Percentiles rank a stretch among this genome's conserved stretches.
phyloP scores from a whole-genome alignment of 495 filamentous ascomycete genomes.

The Penicillium bovifimosum region DNA sequence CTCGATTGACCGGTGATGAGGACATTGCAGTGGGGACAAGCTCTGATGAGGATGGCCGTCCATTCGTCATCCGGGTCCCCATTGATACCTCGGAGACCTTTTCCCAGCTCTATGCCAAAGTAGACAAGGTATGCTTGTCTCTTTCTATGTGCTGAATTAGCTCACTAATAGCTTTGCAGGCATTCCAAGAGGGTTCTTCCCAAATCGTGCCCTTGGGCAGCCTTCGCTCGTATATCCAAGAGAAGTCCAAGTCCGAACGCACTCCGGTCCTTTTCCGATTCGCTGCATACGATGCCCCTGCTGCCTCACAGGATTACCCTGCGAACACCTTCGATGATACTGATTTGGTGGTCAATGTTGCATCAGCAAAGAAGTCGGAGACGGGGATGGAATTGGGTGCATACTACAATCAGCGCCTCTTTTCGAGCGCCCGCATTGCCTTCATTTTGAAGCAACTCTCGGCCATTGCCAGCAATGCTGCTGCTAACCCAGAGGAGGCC shows the following conservation, averaged over 20 bases:
- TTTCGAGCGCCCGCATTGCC: slow-evolving; percentile 43
- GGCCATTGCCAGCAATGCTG: slow-evolving; percentile 39
- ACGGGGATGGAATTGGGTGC: slow-evolving; percentile 37
- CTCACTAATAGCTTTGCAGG: slow-evolving; percentile 18
- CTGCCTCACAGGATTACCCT: slow-evolving; percentile 43
- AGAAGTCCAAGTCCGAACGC: slow-evolving; percentile 38
- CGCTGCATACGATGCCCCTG: slow-evolving; percentile 45
- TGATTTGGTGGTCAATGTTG: slow-evolving; percentile 44
- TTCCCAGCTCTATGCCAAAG: slow-evolving; percentile 36
- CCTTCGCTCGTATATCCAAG: slow-evolving; percentile 42
- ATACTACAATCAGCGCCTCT: slow-evolving; percentile 48
- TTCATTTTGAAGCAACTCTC: slow-evolving; percentile 42
- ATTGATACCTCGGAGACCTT: slow-evolving; percentile 39
- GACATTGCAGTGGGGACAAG: slow-evolving; percentile 48
- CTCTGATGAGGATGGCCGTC: slow-evolving; percentile 39
- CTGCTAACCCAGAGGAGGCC: slow-evolving; percentile 37
- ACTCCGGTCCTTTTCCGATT: slow-evolving; percentile 44
- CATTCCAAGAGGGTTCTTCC: slow-evolving; percentile 38
- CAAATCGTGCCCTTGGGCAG: slow-evolving; percentile 44
- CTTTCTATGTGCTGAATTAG: background rate
- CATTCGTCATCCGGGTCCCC: slow-evolving; percentile 44
- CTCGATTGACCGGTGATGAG: slow-evolving; percentile 49
- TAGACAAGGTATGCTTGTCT: slow-evolving; percentile 38
- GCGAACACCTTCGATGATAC: slow-evolving; percentile 43
- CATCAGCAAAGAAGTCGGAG: slow-evolving; percentile 20